Evolutionary conservation across 495 filamentous ascomycete genomes (phyloP), one percentile per base, ranked within the genome.

Genomic region (Hypomontagnella submonticulosa): DNA sequence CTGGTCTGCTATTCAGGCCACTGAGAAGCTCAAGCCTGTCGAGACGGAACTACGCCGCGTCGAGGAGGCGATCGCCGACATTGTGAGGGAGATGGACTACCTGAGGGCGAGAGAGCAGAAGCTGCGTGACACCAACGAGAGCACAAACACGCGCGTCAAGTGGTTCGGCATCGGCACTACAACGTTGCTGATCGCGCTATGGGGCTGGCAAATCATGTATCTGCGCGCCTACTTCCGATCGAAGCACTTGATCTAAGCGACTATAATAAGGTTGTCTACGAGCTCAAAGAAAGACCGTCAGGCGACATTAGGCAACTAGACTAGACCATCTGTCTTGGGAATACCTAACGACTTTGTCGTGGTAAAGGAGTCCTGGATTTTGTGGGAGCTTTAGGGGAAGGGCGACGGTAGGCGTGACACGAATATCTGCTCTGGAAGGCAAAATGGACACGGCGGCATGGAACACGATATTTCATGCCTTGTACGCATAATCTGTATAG

Each of bases 151-250:
- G 78, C 87, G 95, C 56, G 95, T 99, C 54, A 99, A 98, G 81
- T 98, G 92, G 92, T 99, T 99, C 77, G 93, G 93, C 1, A 90
- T 97, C 76, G 88, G 88, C 37, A 97, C 95, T 18, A 99, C 97
- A 83, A 91, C 91, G 40, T 92, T 97, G 84, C 82, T 99, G 65
- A 84, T 97, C 58, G 90, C 85, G 19, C 81, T 99, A 64, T 96
- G 95, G 69, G 92, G 84, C 40, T 99, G 95, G 95, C 95, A 99
- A 85, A 90, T 99, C 72, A 87, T 98, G 67, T 98, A 99, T 78
- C 81, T 99, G 77, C 84, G 95, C 78, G 93, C 95, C 71, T 99
- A 99, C 83, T 99, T 99, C 83, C 88, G 95, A 84, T 92, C 90
- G 67, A 95, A 95, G 87, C 91, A 95, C 81, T 83, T 95, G 66